Percentiles rank a stretch among this genome's conserved stretches.
Conservation (phyloP, 2,329 filamentous ascomycete genomes). For the Fusarium udum region DNA sequence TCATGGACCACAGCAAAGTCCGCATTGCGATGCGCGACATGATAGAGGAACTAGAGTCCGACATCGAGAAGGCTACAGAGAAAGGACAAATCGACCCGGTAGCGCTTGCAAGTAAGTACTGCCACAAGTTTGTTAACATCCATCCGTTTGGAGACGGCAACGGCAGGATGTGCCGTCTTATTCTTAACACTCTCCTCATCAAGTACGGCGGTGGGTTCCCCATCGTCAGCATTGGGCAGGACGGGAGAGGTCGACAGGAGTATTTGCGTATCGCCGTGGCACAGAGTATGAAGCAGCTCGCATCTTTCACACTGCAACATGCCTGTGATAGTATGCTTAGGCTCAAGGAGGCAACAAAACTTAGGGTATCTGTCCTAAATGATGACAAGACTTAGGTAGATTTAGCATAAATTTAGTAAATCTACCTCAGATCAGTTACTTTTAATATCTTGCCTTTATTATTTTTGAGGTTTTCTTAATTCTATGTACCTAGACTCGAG, state of each 20-base stretch:
- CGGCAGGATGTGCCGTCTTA: constrained; percentile 46
- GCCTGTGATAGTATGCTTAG: background rate
- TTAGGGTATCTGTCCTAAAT: background rate
- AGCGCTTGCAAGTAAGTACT: constrained; percentile 40
- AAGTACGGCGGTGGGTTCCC: constrained; percentile 26
- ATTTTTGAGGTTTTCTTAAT: too few relatives aligned
- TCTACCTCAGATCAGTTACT: background rate
- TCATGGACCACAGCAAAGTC: background rate
- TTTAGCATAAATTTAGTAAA: background rate
- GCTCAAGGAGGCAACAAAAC: background rate
- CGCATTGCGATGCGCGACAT: background rate
- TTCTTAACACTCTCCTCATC: constrained; percentile 48
- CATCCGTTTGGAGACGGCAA: constrained; percentile 52
- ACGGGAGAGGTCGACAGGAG: background rate
- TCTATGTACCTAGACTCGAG: too few relatives aligned
- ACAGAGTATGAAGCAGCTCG: background rate
- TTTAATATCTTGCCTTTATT: background rate
- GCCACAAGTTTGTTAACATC: constrained; percentile 46
- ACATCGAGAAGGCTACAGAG: background rate
- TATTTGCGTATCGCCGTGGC: background rate
- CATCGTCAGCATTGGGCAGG: background rate
- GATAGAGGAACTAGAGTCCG: background rate
- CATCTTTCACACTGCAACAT: background rate
- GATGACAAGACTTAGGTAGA: background rate
- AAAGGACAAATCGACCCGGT: background rate